These are phyloP conservation scores for Aspergillus sp. DNA, from an alignment of 2,329 filamentous ascomycete genomes.

Conservation along the genomic window DNA sequence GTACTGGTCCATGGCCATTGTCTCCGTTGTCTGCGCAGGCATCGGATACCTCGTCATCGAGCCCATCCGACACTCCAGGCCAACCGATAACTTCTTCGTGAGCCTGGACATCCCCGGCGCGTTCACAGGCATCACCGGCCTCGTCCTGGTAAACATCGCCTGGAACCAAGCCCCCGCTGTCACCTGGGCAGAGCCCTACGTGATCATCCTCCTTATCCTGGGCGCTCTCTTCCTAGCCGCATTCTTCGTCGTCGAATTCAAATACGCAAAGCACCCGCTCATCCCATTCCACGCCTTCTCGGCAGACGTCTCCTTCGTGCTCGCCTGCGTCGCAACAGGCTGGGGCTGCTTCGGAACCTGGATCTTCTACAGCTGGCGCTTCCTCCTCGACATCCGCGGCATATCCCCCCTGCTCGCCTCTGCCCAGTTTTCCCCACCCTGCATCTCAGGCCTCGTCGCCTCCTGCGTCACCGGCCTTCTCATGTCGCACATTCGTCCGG, in stretches of 20 bases:
- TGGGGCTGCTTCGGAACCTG: slow-evolving; percentile 45
- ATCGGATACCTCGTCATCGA: slow-evolving; percentile 36
- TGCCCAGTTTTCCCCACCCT: slow-evolving; percentile 31
- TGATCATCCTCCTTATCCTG: slow-evolving; percentile 58
- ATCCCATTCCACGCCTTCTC: slow-evolving; percentile 52
- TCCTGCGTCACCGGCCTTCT: slow-evolving; percentile 28
- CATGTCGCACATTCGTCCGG: slow-evolving; percentile 23
- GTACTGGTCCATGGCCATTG: slow-evolving; percentile 45
- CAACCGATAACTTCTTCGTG: slow-evolving; percentile 16
- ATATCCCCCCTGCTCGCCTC: slow-evolving; percentile 28
- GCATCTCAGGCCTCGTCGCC: slow-evolving; percentile 30
- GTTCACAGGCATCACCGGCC: slow-evolving; percentile 51
- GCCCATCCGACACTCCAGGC: slow-evolving; percentile 14
- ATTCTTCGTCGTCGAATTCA: slow-evolving; percentile 56
- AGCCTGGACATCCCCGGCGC: slow-evolving; percentile 43
- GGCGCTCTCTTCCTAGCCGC: slow-evolving; percentile 54
- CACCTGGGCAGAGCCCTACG: slow-evolving; percentile 58
- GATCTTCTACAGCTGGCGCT: slow-evolving; percentile 42
- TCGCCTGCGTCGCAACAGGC: slow-evolving; percentile 42
- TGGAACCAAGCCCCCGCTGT: slow-evolving; percentile 65
- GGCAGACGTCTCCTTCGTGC: slow-evolving; percentile 32
- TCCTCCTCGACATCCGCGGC: slow-evolving; percentile 26
- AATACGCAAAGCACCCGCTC: slow-evolving; percentile 51
- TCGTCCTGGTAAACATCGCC: slow-evolving; percentile 65
- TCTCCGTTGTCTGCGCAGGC: slow-evolving; percentile 36